phyloP scores from a whole-genome alignment of 139 green algal genomes.

The Chlamydomonas urium region DNA sequence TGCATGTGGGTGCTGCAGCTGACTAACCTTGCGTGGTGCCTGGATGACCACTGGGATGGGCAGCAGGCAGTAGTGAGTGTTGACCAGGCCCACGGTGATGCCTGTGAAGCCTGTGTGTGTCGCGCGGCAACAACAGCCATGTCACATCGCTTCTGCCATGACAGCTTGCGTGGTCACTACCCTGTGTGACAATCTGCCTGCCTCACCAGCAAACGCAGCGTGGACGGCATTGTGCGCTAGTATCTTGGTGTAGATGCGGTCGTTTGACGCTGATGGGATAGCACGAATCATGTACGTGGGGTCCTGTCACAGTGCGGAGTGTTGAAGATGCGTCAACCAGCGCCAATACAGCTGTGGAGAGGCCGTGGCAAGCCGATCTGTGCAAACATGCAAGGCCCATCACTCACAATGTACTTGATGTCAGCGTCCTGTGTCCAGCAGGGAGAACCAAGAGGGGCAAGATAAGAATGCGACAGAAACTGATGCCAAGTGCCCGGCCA shows the following conservation, averaged over 20 bases:
- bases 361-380: background rate
- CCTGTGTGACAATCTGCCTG: background rate
- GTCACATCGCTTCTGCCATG: background rate
- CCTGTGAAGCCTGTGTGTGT: conserved; percentile 72
- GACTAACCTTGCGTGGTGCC: conserved; percentile 31
- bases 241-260: conserved; percentile 92
- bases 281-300: conserved; percentile 92
- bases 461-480: background rate
- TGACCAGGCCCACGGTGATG: conserved; percentile 87
- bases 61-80: conserved; percentile 91
- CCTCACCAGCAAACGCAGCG: conserved; percentile 70
- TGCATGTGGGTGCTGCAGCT: background rate
- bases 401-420: conserved; percentile 31
- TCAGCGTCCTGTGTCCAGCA: conserved; percentile 18
- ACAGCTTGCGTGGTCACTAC: background rate
- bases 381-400: background rate
- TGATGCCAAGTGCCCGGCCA: background rate
- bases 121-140: background rate
- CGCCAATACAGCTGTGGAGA: background rate
- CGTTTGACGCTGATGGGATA: conserved; percentile 80
- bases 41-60: conserved; percentile 83
- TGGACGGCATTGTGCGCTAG: conserved; percentile 93
- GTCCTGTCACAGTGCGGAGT: background rate
- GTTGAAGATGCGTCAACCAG: background rate
- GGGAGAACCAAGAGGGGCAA: background rate